A percentile compares a stretch with the other conserved stretches of the same genome.
Conservation (phyloP, 768 basidiomycete genomes). For the Sutorius australiensis region DNA sequence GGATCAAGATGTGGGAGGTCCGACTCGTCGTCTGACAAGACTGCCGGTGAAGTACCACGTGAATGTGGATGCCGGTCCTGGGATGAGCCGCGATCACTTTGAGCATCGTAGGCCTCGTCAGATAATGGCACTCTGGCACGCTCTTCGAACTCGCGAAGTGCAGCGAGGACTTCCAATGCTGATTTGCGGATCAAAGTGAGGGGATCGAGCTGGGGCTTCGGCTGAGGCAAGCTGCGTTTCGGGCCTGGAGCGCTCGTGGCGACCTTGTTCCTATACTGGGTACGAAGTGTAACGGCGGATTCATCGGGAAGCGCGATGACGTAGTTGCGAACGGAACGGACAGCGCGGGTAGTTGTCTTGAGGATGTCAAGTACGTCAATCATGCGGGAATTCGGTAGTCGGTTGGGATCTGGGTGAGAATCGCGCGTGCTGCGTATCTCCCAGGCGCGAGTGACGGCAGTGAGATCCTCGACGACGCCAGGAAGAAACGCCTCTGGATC, state of each 20-base stretch:
- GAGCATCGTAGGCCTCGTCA: constrained; percentile 80
- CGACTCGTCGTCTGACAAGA: constrained; percentile 37
- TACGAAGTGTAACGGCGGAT: constrained; percentile 49
- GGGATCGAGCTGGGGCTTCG: constrained; percentile 48
- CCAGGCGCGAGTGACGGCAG: constrained; percentile 63
- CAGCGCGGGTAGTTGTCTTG: constrained; percentile 74
- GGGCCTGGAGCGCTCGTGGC: constrained; percentile 31
- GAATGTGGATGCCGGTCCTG: constrained; percentile 36
- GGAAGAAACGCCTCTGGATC: constrained; percentile 78
- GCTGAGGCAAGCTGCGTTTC: constrained; percentile 34
- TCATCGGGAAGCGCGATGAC: constrained; percentile 79
- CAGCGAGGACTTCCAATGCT: constrained; percentile 79
- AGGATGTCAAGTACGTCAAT: constrained; percentile 66
- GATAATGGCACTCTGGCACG: constrained; percentile 66
- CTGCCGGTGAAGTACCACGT: constrained; percentile 42
- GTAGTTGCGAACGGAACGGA: constrained; percentile 83
- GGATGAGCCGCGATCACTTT: constrained; percentile 60
- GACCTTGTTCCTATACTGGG: constrained; percentile 55
- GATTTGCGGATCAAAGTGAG: constrained; percentile 67
- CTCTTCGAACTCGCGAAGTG: constrained; percentile 80
- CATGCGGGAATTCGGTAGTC: constrained; percentile 24
- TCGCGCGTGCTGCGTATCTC: constrained; percentile 34
- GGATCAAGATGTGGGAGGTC: constrained; percentile 41
- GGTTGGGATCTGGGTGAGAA: constrained; percentile 13
- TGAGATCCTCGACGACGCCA: constrained; percentile 72